Conservation (phyloP, 768 basidiomycete species). For the Phaeotremella fagi region DNA sequence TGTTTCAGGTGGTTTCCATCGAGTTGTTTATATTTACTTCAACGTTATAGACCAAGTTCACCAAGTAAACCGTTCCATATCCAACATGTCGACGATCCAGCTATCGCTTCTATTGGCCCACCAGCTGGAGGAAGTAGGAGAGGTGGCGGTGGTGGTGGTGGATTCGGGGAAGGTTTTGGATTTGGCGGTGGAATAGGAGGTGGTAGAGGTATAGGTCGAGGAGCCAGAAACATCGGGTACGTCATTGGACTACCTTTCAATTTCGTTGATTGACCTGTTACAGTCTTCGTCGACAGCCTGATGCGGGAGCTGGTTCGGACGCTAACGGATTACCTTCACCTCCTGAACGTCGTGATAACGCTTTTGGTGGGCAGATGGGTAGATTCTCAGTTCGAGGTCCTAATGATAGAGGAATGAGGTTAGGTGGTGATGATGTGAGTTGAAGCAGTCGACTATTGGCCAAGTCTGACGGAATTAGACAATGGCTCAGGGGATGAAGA, state of each 20-base stretch:
- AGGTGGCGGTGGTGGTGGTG: slow-evolving; percentile 13
- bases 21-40: neutral
- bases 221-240: slow-evolving; percentile 31
- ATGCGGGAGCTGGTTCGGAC: slow-evolving; percentile 1
- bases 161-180: slow-evolving; percentile 40
- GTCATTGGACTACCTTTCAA: neutral
- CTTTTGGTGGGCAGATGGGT: slow-evolving; percentile 28
- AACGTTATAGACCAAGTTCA: neutral
- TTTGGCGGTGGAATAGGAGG: slow-evolving; percentile 39
- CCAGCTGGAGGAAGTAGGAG: slow-evolving; percentile 7
- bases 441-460: neutral
- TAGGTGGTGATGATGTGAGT: slow-evolving; percentile 21
- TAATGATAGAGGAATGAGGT: neutral
- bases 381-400: slow-evolving; percentile 16
- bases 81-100: slow-evolving; percentile 26
- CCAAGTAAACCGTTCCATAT: neutral
- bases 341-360: slow-evolving; percentile 5
- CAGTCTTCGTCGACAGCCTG: slow-evolving; percentile 23
- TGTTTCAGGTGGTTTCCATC: slow-evolving; percentile 1
- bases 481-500: neutral
- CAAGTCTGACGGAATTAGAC: neutral
- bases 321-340: slow-evolving; percentile 11
- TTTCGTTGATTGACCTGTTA: no score
- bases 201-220: slow-evolving; percentile 21
- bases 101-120: slow-evolving; percentile 31